Percentiles rank a stretch among this genome's conserved stretches.
Evolutionary conservation across 345 rosid genomes (phyloP).

Genomic region (Dimocarpus longan): DNA sequence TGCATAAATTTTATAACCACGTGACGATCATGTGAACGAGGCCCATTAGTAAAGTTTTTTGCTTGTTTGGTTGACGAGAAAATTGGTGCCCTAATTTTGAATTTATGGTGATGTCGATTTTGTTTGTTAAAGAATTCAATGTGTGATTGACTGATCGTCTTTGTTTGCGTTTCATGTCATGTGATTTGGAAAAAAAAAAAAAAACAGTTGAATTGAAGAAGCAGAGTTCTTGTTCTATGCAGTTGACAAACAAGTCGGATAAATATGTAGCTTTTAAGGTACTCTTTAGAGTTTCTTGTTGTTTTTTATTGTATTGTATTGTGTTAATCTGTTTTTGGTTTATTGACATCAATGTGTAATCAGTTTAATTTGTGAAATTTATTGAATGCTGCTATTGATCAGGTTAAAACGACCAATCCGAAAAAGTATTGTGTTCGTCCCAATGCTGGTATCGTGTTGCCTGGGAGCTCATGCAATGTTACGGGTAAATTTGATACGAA

Average conservation of each 20-base stretch:
- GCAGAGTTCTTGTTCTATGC: conserved; percentile 81
- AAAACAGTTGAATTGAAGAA: conserved; percentile 77
- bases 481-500: conserved; percentile 44
- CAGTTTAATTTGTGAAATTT: background rate
- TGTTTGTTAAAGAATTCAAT: background rate
- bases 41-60: background rate
- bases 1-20: background rate
- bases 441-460: conserved; percentile 71
- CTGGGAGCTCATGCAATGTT: conserved; percentile 61
- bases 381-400: conserved; percentile 5
- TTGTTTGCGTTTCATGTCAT: conserved; percentile 13
- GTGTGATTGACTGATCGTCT: background rate
- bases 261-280: conserved; percentile 81
- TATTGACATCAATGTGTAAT: background rate
- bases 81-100: background rate
- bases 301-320: background rate
- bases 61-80: conserved; percentile 9
- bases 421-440: conserved; percentile 88
- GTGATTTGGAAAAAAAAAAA: conserved; percentile 1
- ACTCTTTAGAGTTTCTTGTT: background rate
- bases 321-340: conserved; percentile 7
- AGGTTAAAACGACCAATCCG: conserved; percentile 93
- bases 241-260: conserved; percentile 69
- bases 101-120: background rate
- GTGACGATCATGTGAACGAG: background rate